Evolutionary conservation across 345 rosid species (phyloP).

Genomic region (Gossypium thurberi): DNA sequence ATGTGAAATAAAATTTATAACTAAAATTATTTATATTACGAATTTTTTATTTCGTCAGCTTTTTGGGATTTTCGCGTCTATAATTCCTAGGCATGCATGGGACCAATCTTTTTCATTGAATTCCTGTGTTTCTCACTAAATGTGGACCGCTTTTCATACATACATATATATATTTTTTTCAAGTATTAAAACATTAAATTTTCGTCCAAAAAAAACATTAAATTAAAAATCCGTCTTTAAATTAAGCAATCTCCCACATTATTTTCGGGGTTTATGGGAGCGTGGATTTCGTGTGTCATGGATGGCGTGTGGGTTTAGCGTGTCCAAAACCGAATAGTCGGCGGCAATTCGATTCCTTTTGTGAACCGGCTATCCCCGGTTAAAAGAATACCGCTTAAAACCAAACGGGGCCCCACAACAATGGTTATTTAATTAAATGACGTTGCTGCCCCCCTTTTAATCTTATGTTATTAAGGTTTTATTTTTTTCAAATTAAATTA

Average conservation of each 20-base stretch:
- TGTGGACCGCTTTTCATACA: neutral
- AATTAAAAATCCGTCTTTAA: neutral
- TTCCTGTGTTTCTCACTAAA: slow-evolving; percentile 2
- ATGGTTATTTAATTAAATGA: neutral
- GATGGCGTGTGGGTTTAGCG: slow-evolving; percentile 19
- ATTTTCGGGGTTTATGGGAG: neutral
- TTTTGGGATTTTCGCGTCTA: neutral
- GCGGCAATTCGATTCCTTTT: slow-evolving; percentile 16
- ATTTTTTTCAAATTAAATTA: no score
- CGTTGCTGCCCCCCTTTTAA: neutral
- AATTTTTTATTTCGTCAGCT: neutral
- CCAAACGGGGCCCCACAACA: slow-evolving; percentile 1
- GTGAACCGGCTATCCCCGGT: slow-evolving; percentile 26
- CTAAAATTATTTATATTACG: no score
- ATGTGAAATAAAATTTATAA: no score
- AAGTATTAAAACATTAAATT: neutral
- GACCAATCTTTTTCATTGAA: neutral
- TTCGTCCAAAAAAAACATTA: neutral
- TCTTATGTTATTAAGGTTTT: no score
- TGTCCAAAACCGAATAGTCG: neutral
- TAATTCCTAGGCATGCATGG: neutral
- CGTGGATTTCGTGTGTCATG: slow-evolving; percentile 28
- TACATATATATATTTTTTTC: neutral
- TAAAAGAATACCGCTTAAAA: neutral
- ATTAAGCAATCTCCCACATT: neutral